Base-by-base conservation (phyloP, 208 protist genomes). In the Naegleria fowleri region DNA sequence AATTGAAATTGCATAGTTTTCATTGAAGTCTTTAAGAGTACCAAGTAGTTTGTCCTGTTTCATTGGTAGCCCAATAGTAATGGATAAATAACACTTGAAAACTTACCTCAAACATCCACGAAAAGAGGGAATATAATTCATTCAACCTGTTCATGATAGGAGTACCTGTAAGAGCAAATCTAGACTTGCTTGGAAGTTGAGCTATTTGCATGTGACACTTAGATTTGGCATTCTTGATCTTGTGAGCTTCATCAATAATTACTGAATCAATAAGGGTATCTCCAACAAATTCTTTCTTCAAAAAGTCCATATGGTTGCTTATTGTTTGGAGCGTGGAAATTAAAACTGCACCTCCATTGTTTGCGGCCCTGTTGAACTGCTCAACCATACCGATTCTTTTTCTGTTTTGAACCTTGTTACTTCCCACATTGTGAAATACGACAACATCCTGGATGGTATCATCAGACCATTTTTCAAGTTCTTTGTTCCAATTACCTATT, bases 71-170 rank as follows among this genome's bases (percentile, higher is more conserved):
- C n/a, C n/a, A n/a, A n/a, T n/a, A n/a, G n/a, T n/a, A n/a, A n/a
- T n/a, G n/a, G n/a, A n/a, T n/a, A n/a, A n/a, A n/a, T n/a, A n/a
- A n/a, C n/a, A n/a, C n/a, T n/a, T n/a, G n/a, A 48, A 48, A 48
- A 48, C 43, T 9, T 48, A 48, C 98, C 0, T 98, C 98, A 67
- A 95, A 96, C 16, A 99, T 96, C 95, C 99, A 99, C 93, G 99
- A 98, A 93, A 99, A 99, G 13, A 99, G 92, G 40, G 98, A 99
- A 98, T 98, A 99, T 52, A 99, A 94, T 94, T 99, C 99, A 58
- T 95, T 96, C 19, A 99, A 16, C 0, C n/a, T 4, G 58, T 88
- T 88, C 43, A 58, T n/a, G 4, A 88, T 58, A 0, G 85, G 85
- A 29, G 85, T 90, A 25, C 86, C 86, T 1, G 95, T 97, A 5